Conservation (phyloP, 2,329 filamentous ascomycete species). For the Aspergillus sp. region DNA sequence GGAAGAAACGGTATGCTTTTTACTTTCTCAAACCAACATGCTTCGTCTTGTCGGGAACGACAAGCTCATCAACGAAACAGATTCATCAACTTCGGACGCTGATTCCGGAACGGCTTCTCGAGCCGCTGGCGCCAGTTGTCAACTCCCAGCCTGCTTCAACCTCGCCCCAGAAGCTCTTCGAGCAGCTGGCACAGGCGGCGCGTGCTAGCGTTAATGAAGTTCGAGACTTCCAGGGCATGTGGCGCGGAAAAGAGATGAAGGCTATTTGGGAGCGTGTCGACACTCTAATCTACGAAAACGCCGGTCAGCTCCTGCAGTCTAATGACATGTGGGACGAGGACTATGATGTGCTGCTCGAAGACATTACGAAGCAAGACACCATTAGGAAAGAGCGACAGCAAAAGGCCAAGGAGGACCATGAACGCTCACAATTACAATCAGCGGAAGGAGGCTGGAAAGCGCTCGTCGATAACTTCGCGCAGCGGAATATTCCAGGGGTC, state of each 20-base stretch:
- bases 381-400: slow-evolving; percentile 25
- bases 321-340: slow-evolving; percentile 43
- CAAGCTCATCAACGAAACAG: slow-evolving; percentile 24
- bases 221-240: slow-evolving; percentile 39
- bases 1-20: slow-evolving; percentile 29
- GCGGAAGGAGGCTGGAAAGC: slow-evolving; percentile 34
- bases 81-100: slow-evolving; percentile 45
- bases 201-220: slow-evolving; percentile 38
- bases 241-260: slow-evolving; percentile 42
- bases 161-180: slow-evolving; percentile 37
- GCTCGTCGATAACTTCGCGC: slow-evolving; percentile 33
- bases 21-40: neutral
- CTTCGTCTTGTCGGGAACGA: neutral
- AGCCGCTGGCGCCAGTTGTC: slow-evolving; percentile 40
- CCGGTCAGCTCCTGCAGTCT: slow-evolving; percentile 38
- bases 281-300: slow-evolving; percentile 36
- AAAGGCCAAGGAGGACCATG: slow-evolving; percentile 29
- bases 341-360: slow-evolving; percentile 37
- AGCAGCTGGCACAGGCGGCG: slow-evolving; percentile 36
- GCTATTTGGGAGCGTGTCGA: slow-evolving; percentile 40
- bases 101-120: slow-evolving; percentile 41
- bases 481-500: slow-evolving; percentile 30
- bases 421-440: slow-evolving; percentile 27
- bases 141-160: slow-evolving; percentile 32
- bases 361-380: slow-evolving; percentile 31